phyloP scores from a whole-genome alignment of 75 land plant genomes.

The Cryptomeria japonica region DNA sequence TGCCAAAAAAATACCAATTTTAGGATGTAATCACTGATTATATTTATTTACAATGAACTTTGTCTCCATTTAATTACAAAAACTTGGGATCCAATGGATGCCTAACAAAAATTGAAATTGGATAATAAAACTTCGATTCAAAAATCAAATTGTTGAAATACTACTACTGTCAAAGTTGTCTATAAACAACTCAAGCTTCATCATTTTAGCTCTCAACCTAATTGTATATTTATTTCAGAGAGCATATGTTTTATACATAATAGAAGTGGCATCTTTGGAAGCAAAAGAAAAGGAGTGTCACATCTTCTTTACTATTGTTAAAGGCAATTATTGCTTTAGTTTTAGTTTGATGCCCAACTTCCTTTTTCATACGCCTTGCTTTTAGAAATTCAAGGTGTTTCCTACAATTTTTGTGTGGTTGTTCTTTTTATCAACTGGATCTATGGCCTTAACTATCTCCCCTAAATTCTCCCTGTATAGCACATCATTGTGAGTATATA shows the following conservation, averaged over 20 bases:
- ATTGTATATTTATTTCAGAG: too few relatives aligned
- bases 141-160: background rate
- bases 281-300: too few relatives aligned
- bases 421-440: background rate
- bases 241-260: too few relatives aligned
- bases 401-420: background rate
- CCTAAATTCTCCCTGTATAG: background rate
- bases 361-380: background rate
- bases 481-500: background rate
- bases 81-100: too few relatives aligned
- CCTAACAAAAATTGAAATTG: too few relatives aligned
- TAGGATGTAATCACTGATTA: too few relatives aligned
- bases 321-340: background rate
- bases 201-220: too few relatives aligned
- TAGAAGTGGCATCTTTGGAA: too few relatives aligned
- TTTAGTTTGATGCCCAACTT: background rate
- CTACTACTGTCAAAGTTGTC: too few relatives aligned
- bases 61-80: background rate
- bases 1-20: too few relatives aligned
- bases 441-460: slow-evolving; percentile 12
- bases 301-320: background rate
- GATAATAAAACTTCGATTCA: background rate
- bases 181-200: too few relatives aligned
- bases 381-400: background rate
- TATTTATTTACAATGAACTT: too few relatives aligned